Base-by-base conservation (phyloP, 1,284 basidiomycete species). In the Agaricales sp. region DNA sequence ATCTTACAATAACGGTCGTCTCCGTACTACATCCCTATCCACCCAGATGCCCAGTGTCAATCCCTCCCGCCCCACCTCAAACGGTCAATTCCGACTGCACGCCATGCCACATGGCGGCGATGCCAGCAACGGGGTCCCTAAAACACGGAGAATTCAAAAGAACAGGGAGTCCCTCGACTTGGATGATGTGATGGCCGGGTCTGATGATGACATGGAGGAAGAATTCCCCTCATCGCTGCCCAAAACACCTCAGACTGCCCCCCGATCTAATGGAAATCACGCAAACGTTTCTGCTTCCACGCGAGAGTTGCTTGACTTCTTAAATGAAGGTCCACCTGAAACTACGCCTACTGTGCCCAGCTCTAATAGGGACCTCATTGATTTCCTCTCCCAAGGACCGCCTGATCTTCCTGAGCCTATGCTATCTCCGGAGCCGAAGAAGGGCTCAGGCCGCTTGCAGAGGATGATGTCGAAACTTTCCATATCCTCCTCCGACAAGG, bases 391-490 rank as follows among this genome's bases (percentile, higher is more conserved):
- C 8, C 61, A 67, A 38, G 63, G 63, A 12, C 63, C 63, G 21
- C 65, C 63, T 25, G 64, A 61, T 11, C 12, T 23, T 12, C 46
- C 48, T 37, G 47, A 43, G 3, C n/a, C 47, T 52, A 57, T 65
- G 2, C 58, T 65, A 50, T 69, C 69, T 24, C 56, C 69, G 45
- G 58, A 59, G 39, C 62, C 68, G 37, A 82, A 80, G 56, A 78
- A 76, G 61, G 63, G 67, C 19, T 70, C 70, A 30, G 75, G 74
- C 43, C 73, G 84, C 26, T 64, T 88, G 51, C 81, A 86, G 59
- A 77, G 80, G 53, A 89, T 89, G 80, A 84, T 89, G 57, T 87
- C 85, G 20, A 80, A 78, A 55, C 67, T 89, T 44, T 78, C 75
- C 45, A 66, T 86, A 50, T 71, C 77, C 3, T 68, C 68, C 46